Conservation (phyloP, 768 basidiomycete species). For the Trametes villosa region DNA sequence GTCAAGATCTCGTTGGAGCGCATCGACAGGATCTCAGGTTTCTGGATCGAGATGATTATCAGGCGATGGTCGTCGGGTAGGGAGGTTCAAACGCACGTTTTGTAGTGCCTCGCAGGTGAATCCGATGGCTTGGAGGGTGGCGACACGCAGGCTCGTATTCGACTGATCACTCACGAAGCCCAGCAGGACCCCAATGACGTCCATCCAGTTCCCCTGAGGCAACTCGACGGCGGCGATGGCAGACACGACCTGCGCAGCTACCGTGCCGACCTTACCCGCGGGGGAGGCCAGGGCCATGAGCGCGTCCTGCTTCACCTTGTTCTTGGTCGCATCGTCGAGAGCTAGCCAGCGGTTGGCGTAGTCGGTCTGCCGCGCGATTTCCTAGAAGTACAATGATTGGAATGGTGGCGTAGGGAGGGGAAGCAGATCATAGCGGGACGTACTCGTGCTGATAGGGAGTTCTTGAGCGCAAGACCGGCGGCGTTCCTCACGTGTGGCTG, state of each 20-base stretch:
- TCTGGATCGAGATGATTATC: constrained; percentile 48
- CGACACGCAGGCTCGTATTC: constrained; percentile 77
- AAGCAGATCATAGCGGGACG: constrained; percentile 39
- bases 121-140: constrained; percentile 93
- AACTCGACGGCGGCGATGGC: constrained; percentile 95
- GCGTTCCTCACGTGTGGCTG: constrained; percentile 84
- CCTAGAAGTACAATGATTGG: constrained; percentile 50
- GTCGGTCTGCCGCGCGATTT: constrained; percentile 72
- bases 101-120: constrained; percentile 85
- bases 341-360: constrained; percentile 81
- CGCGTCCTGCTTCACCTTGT: constrained; percentile 86
- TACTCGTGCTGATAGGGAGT: constrained; percentile 88
- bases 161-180: constrained; percentile 79
- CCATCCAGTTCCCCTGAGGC: constrained; percentile 84
- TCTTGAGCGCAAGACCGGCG: constrained; percentile 97
- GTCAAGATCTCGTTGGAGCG: constrained; percentile 98
- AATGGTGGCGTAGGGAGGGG: constrained; percentile 26
- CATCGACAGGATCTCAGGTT: constrained; percentile 87
- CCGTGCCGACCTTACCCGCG: constrained; percentile 73
- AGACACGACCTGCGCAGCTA: constrained; percentile 91
- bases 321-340: constrained; percentile 67
- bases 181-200: constrained; percentile 86
- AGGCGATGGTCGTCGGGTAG: not conserved
- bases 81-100: constrained; percentile 66
- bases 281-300: constrained; percentile 82